Evolutionary conservation across 2,329 filamentous ascomycete species (phyloP).

Genomic region (Chaetomium strumarium): DNA sequence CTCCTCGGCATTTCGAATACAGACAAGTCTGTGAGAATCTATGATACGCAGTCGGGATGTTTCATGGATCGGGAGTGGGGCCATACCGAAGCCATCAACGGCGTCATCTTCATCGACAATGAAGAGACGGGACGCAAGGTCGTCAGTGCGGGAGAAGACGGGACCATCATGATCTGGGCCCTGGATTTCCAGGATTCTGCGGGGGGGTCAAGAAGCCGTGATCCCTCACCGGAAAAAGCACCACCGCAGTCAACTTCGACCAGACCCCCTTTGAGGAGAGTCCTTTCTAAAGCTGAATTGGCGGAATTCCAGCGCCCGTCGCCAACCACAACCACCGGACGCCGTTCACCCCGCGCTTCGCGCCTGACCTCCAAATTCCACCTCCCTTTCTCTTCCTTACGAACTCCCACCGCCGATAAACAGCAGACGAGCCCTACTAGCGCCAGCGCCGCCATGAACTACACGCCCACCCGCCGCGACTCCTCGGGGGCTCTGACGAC

Average conservation of each 20-base stretch:
- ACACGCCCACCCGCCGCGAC: slow-evolving; percentile 41
- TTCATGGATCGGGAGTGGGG: slow-evolving; percentile 89
- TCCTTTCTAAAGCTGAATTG: slow-evolving; percentile 81
- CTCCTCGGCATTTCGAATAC: slow-evolving; percentile 87
- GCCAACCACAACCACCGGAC: slow-evolving; percentile 32
- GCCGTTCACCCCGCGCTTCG: slow-evolving; percentile 46
- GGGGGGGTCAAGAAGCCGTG: slow-evolving; percentile 39
- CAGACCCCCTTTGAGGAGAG: slow-evolving; percentile 72
- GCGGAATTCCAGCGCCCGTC: slow-evolving; percentile 64
- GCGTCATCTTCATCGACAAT: slow-evolving; percentile 64
- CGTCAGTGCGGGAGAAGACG: slow-evolving; percentile 72
- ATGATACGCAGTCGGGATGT: slow-evolving; percentile 68
- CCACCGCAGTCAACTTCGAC: slow-evolving; percentile 39
- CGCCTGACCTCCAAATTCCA: slow-evolving; percentile 51
- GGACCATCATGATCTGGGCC: slow-evolving; percentile 76
- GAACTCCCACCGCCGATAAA: slow-evolving; percentile 37
- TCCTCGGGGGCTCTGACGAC: slow-evolving; percentile 35
- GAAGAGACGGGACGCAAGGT: slow-evolving; percentile 51
- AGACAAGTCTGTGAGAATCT: slow-evolving; percentile 90
- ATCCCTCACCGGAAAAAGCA: slow-evolving; percentile 50
- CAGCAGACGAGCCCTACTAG: slow-evolving; percentile 23
- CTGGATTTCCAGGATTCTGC: slow-evolving; percentile 45
- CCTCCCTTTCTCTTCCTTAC: slow-evolving; percentile 32
- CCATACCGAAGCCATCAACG: slow-evolving; percentile 89
- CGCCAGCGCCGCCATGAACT: slow-evolving; percentile 16